These are phyloP conservation scores for Glaciozyma martinii DNA, from an alignment of 768 basidiomycete genomes.

Conservation along the genomic window DNA sequence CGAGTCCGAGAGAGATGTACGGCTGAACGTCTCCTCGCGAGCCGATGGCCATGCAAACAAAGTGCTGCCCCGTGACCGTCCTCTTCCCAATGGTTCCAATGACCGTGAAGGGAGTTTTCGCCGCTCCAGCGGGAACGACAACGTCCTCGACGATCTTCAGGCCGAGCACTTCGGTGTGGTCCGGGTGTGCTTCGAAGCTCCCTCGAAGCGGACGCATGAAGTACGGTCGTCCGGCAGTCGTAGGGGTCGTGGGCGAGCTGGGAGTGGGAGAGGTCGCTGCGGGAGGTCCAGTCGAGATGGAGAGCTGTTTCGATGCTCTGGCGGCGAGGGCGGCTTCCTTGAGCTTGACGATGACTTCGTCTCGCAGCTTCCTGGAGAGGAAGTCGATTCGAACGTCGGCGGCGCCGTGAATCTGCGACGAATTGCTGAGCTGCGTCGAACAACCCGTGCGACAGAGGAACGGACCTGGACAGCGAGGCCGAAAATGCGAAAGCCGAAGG, in stretches of 20 bases:
- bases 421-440: background rate
- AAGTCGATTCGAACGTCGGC: constrained; percentile 3
- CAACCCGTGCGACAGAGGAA: background rate
- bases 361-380: background rate
- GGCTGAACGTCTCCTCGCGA: constrained; percentile 96
- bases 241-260: background rate
- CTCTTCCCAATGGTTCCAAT: background rate
- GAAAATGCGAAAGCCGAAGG: background rate
- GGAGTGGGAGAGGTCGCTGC: background rate
- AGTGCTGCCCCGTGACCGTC: background rate
- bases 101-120: background rate
- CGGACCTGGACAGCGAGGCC: background rate
- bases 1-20: constrained; percentile 91
- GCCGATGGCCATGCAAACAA: constrained; percentile 42
- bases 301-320: background rate
- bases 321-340: background rate
- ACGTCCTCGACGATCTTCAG: background rate
- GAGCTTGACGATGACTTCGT: constrained; percentile 1
- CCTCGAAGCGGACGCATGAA: background rate
- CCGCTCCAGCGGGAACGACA: background rate
- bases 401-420: background rate
- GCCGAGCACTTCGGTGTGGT: background rate
- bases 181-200: background rate
- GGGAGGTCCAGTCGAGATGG: background rate
- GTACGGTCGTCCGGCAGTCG: background rate